A percentile compares a stretch with the other conserved stretches of the same genome.
Evolutionary conservation across 345 rosid species (phyloP).

Genomic region (Bruguiera parviflora): DNA sequence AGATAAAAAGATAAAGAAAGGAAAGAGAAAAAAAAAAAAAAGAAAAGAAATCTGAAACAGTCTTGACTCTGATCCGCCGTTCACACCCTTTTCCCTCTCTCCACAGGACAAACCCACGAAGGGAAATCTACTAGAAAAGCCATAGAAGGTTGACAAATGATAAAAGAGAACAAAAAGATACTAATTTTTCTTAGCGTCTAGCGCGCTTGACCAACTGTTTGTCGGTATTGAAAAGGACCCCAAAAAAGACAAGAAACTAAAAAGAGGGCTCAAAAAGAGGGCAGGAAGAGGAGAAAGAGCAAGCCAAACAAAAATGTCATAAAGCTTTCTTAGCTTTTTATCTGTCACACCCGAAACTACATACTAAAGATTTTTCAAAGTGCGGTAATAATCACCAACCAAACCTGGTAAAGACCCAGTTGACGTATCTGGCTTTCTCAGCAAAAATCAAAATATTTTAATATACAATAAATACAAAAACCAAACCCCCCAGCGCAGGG

Average conservation of each 20-base stretch:
- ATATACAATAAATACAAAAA: too few relatives aligned
- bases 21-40: background rate
- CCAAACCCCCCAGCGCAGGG: conserved; percentile 9
- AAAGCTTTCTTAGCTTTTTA: conserved; percentile 9
- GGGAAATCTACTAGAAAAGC: conserved; percentile 8
- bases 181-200: conserved; percentile 13
- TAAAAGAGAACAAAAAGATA: conserved; percentile 9
- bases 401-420: conserved; percentile 17
- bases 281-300: background rate
- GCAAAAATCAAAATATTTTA: background rate
- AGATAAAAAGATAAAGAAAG: background rate
- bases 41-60: background rate
- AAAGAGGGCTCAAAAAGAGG: conserved; percentile 7
- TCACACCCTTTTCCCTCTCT: conserved; percentile 1
- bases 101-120: background rate
- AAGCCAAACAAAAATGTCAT: conserved; percentile 11
- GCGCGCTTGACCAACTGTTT: conserved; percentile 36
- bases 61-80: conserved; percentile 1
- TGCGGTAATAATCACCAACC: background rate
- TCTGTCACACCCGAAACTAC: conserved; percentile 20
- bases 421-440: conserved; percentile 2
- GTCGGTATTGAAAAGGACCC: conserved; percentile 34
- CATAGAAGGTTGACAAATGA: conserved; percentile 6
- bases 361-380: conserved; percentile 4
- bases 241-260: conserved; percentile 3